Percentiles rank a stretch among this genome's conserved stretches.
Conservation (phyloP, 176 grass and related monocot species). For the Avena eriantha region DNA sequence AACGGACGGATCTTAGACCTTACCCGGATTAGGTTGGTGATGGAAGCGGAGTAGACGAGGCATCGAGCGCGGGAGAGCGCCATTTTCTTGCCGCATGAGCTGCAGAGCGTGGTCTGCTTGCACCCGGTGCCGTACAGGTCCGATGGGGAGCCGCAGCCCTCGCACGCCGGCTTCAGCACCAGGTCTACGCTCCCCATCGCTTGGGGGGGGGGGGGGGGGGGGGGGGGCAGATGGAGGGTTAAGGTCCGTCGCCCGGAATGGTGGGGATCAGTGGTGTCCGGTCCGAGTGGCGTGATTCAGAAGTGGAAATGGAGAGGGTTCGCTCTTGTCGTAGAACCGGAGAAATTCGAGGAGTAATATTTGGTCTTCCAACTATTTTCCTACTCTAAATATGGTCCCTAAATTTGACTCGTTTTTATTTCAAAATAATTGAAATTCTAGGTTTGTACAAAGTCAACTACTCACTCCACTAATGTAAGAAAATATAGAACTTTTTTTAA, state of each 20-base stretch:
- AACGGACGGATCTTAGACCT: background rate
- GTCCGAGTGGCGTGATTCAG: constrained; percentile 1
- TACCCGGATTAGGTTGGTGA: constrained; percentile 92
- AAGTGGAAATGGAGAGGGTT: background rate
- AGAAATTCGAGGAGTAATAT: background rate
- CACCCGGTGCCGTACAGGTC: constrained; percentile 92
- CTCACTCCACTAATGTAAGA: no score
- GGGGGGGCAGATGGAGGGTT: background rate
- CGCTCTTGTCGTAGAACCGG: background rate
- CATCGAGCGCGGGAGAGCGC: constrained; percentile 68
- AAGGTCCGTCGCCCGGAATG: constrained; percentile 7
- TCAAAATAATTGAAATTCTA: no score
- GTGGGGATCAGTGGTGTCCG: background rate
- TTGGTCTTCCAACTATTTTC: background rate
- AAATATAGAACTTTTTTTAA: no score
- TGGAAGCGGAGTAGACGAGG: constrained; percentile 61
- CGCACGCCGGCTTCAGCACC: constrained; percentile 85
- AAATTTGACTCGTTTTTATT: no score
- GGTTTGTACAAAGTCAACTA: no score
- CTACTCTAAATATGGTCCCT: background rate
- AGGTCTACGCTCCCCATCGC: constrained; percentile 64
- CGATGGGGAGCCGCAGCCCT: constrained; percentile 71
- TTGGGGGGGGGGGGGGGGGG: background rate
- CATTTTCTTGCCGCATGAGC: constrained; percentile 85
- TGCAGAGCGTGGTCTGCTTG: constrained; percentile 96